These are phyloP conservation scores for Penicillium sp. DNA, from an alignment of 2,329 filamentous ascomycete genomes.

Conservation along the genomic window DNA sequence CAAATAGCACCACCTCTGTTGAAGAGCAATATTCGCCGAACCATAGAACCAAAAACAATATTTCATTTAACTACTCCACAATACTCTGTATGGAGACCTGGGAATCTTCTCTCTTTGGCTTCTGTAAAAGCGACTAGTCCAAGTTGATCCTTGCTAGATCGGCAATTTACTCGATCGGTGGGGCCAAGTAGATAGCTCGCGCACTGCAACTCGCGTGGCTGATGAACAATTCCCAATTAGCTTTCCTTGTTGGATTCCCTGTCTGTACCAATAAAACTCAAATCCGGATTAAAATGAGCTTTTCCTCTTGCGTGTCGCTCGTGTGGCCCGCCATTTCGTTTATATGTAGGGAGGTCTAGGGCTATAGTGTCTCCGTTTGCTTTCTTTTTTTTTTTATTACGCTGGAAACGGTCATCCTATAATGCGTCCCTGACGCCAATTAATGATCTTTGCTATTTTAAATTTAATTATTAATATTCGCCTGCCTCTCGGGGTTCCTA, in stretches of 20 bases:
- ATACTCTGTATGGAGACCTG: background rate
- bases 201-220: constrained; percentile 17
- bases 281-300: constrained; percentile 5
- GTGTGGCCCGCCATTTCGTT: constrained; percentile 1
- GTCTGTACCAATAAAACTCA: constrained; percentile 14
- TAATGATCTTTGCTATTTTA: background rate
- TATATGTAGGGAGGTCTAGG: constrained; percentile 18
- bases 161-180: constrained; percentile 20
- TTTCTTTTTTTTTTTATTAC: background rate
- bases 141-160: constrained; percentile 21
- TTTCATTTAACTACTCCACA: background rate
- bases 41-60: background rate
- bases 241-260: background rate
- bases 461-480: background rate
- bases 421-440: constrained; percentile 10
- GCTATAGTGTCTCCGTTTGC: background rate
- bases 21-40: constrained; percentile 7
- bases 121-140: constrained; percentile 7
- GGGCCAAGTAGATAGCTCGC: constrained; percentile 13
- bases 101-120: constrained; percentile 3
- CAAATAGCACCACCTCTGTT: background rate
- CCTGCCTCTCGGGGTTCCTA: background rate
- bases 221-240: constrained; percentile 4
- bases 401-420: background rate
- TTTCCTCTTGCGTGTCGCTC: background rate